Evolutionary conservation across 2,329 filamentous ascomycete genomes (phyloP), one percentile per base, ranked within the genome.

Genomic region (Penicillium sp.): DNA sequence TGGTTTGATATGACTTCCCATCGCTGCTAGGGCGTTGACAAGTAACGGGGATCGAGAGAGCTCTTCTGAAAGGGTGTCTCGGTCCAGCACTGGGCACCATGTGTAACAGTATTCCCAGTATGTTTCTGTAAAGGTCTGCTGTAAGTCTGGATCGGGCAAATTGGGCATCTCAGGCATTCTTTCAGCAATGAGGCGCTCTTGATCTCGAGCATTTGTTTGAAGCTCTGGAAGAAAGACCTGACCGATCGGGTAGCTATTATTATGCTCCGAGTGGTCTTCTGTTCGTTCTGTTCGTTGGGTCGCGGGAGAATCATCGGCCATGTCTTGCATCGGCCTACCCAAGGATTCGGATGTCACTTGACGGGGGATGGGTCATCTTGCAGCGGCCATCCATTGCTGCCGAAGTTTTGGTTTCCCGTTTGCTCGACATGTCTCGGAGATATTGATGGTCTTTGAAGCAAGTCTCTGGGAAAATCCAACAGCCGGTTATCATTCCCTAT

Each of bases 61-160:
- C 6, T 75, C 74, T 2, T 62, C 61, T 1, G 55, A 36, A 1
- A 76, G 55, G 1, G 60, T 67, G 1, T 68, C 58, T 2, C 61
- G 59, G 39, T 77, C 72, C 1, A 77, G 62, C 0, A 77, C 70
- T 1, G 75, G 75, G 53, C 74, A 77, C 73, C 74, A 77, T 1
- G 74, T 53, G 39, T 76, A 76, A 47, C 72, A 75, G 51, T 75
- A 76, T 45, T 76, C 71, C 29, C 68, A 72, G 30, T 78, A 78
- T 0, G 75, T 77, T 32, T 77, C 75, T 3, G 68, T 66, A 52
- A 76, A 78, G 27, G 69, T 75, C 42, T 76, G 69, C 40, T 72
- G 70, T 0, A 77, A 64, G 7, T 70, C 69, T 53, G 69, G 42
- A 3, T 56, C 53, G 19, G 56, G 56, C 8, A 58, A 41, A 29